phyloP scores from a whole-genome alignment of 345 rosid species.

The Melaleuca alternifolia region DNA sequence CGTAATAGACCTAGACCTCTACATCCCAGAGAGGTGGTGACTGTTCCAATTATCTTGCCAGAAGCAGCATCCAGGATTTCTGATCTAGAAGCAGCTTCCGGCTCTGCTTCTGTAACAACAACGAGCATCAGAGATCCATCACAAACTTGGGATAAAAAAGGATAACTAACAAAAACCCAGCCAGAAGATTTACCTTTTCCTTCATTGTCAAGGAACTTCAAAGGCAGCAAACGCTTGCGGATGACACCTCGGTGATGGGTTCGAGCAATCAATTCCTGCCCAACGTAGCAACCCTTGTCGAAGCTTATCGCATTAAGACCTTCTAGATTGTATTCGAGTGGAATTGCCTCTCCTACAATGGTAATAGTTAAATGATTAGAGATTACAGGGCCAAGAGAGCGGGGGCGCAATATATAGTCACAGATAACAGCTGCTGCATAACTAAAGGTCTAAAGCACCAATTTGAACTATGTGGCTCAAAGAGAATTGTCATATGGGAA shows the following conservation, averaged over 20 bases:
- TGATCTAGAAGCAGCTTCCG: conserved; percentile 51
- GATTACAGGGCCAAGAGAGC: not conserved
- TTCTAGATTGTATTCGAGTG: conserved; percentile 74
- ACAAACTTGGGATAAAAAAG: not conserved
- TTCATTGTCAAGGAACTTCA: conserved; percentile 37
- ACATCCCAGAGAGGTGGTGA: conserved; percentile 57
- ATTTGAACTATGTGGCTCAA: not conserved
- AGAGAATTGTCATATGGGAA: not conserved
- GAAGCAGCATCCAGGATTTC: conserved; percentile 44
- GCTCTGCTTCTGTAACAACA: conserved; percentile 35
- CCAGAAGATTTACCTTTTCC: conserved; percentile 41
- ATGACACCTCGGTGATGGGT: conserved; percentile 85
- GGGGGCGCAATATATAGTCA: not conserved
- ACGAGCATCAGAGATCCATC: not conserved
- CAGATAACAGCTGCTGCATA: not conserved
- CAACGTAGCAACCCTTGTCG: conserved; percentile 92
- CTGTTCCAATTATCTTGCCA: conserved; percentile 65
- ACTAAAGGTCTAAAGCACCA: not conserved
- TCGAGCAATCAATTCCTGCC: conserved; percentile 93
- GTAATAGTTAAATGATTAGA: not conserved
- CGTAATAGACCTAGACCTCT: conserved; percentile 71
- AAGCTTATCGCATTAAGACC: conserved; percentile 92
- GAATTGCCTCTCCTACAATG: conserved; percentile 75
- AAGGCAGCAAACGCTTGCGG: conserved; percentile 73
- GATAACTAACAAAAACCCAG: not conserved